Base-by-base conservation (phyloP, 495 filamentous ascomycete species). In the Stereocaulon alpinum region DNA sequence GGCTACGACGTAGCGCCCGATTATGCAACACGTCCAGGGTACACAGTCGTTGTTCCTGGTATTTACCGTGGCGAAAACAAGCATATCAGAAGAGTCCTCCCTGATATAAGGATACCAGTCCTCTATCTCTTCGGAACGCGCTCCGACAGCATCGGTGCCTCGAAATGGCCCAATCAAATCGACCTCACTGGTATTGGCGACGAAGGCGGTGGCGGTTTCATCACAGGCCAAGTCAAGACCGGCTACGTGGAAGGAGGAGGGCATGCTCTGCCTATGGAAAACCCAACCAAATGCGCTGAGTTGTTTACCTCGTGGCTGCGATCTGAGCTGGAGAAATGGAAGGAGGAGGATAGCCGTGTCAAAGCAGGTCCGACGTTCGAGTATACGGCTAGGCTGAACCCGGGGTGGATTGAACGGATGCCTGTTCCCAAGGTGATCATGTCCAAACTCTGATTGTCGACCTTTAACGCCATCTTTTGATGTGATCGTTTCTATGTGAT, bases 141-240 rank as follows among this genome's bases (percentile, higher is more conserved):
- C 14, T 59, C 61, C 9, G 27, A 45, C 5, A 50, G 45, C 40
- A 42, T 45, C 22, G 56, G 37, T 22, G 34, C 57, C 10, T 44
- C 59, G 6, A 55, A 60, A 20, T 30, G 50, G 0, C 42, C 41
- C 3, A 18, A 17, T 4, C 53, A 55, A 34, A 29, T 60, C 34
- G 14, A 40, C 12, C 57, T 24, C 2, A 52, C 45, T 4, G 61
- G 61, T 7, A 51, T 43, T 15, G 57, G 61, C 12, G 29, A n/a
- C 10, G 61, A 58, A 11, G 61, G 57, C 6, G 60, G 43, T 49
- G 61, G 74, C 18, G 61, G 57, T 15, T 32, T 44, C 20, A 43
- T 24, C 2, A n/a, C 32, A 4, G 61, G 57, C 4, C 32, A 53
- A 37, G 61, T 63, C 17, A 40, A 48, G 11, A 34, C 53, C n/a